Percentiles rank a stretch among this genome's conserved stretches.
These are phyloP conservation scores for Batrachochytrium dendrobatidis DNA, from an alignment of 371 early-diverging fungal genomes.

Conservation along the genomic window DNA sequence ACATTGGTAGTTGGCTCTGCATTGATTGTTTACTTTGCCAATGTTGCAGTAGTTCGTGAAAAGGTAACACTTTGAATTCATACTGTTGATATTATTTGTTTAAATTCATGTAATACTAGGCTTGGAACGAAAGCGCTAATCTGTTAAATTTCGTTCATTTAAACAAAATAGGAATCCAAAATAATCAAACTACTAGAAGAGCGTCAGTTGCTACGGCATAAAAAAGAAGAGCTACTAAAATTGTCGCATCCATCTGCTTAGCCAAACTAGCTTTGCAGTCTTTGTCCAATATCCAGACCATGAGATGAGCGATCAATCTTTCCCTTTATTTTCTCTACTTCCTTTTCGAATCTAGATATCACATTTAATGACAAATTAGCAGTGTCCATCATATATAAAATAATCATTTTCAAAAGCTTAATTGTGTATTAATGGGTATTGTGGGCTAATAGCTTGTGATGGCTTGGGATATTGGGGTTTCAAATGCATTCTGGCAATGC, in stretches of 20 bases:
- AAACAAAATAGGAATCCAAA: background rate
- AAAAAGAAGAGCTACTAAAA: too few relatives aligned
- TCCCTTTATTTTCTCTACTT: constrained; percentile 32
- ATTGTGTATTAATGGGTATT: background rate
- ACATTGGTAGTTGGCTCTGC: background rate
- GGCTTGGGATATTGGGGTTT: background rate
- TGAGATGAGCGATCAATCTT: constrained; percentile 1
- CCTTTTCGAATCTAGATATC: constrained; percentile 32
- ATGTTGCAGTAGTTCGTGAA: background rate
- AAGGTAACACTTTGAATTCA: background rate
- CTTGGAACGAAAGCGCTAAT: too few relatives aligned
- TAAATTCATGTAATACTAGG: background rate
- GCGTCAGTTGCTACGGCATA: constrained; percentile 1
- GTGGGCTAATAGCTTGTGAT: background rate
- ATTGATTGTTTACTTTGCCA: background rate
- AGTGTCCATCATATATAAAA: background rate
- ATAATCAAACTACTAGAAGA: constrained; percentile 2
- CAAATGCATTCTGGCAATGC: background rate
- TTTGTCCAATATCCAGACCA: too few relatives aligned
- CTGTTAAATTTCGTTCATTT: background rate
- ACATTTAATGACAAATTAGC: background rate
- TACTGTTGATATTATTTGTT: background rate
- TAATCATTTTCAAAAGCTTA: background rate
- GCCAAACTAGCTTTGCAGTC: too few relatives aligned
- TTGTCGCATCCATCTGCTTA: too few relatives aligned